phyloP scores from a whole-genome alignment of 2,329 filamentous ascomycete species.

The Trichophyton benhamiae region DNA sequence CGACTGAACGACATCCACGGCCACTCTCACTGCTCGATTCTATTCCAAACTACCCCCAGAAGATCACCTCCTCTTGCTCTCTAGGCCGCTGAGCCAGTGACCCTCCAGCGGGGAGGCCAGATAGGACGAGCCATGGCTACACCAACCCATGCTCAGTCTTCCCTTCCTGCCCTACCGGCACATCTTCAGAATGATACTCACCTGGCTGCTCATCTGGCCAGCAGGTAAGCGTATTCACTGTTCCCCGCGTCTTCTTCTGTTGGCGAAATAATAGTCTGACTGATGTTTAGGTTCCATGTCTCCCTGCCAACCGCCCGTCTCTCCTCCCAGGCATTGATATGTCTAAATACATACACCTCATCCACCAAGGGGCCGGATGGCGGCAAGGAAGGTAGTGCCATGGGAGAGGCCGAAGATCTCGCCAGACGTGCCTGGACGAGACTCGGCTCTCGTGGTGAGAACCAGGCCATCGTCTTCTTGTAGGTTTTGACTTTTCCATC shows the following conservation, averaged over 20 bases:
- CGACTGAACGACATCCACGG: background rate
- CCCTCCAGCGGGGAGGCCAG: background rate
- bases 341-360: slow-evolving; percentile 87
- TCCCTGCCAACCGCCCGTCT: slow-evolving; percentile 75
- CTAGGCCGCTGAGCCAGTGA: background rate
- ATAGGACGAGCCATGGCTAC: slow-evolving; percentile 27
- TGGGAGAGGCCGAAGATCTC: slow-evolving; percentile 84
- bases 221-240: slow-evolving; percentile 26
- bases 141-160: slow-evolving; percentile 62
- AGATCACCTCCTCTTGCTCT: background rate
- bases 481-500: slow-evolving; percentile 44
- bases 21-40: background rate
- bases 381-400: slow-evolving; percentile 78
- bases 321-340: slow-evolving; percentile 82
- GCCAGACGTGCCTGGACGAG: slow-evolving; percentile 75
- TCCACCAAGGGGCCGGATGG: slow-evolving; percentile 83
- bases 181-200: slow-evolving; percentile 46
- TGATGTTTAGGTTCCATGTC: slow-evolving; percentile 66
- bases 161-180: slow-evolving; percentile 73
- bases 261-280: background rate
- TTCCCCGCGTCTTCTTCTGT: no score
- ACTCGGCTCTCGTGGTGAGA: slow-evolving; percentile 77
- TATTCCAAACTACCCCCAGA: background rate
- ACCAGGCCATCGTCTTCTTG: slow-evolving; percentile 87
- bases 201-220: slow-evolving; percentile 40